These are phyloP conservation scores for Wallacemonas sp. DNA, from an alignment of 208 protist genomes.

Conservation along the genomic window DNA sequence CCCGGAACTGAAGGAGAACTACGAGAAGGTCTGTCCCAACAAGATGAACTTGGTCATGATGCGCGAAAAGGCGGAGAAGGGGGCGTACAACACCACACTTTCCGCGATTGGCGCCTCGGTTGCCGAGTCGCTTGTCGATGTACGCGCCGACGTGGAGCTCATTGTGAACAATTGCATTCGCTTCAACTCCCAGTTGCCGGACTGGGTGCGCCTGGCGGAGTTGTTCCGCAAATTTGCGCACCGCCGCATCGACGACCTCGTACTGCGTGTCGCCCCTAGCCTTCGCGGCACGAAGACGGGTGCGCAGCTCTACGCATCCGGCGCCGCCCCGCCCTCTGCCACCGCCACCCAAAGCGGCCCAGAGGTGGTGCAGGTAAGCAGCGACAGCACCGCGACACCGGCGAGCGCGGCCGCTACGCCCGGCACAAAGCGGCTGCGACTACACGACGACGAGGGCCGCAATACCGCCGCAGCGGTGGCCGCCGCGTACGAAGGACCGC, in stretches of 20 bases:
- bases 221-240: slow-evolving; percentile 77
- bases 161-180: slow-evolving; percentile 83
- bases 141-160: slow-evolving; percentile 79
- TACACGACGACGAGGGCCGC: neutral
- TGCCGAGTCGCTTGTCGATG: slow-evolving; percentile 48
- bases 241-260: slow-evolving; percentile 74
- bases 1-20: slow-evolving; percentile 62
- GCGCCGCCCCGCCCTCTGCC: neutral
- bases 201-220: slow-evolving; percentile 67
- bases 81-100: slow-evolving; percentile 41
- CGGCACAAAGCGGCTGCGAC: neutral
- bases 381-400: neutral
- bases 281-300: slow-evolving; percentile 67
- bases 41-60: slow-evolving; percentile 81
- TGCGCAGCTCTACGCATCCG: slow-evolving; percentile 14
- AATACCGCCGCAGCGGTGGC: neutral
- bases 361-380: slow-evolving; percentile 3
- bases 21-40: slow-evolving; percentile 65
- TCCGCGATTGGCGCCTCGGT: slow-evolving; percentile 34
- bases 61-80: slow-evolving; percentile 49
- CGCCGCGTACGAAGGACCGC: neutral
- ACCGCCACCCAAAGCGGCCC: neutral
- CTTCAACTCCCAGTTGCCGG: slow-evolving; percentile 66
- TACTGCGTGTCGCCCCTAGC: slow-evolving; percentile 45
- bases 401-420: neutral